These are phyloP conservation scores for Trichoderma citrinoviride DNA, from an alignment of 2,329 filamentous ascomycete genomes.

Conservation along the genomic window DNA sequence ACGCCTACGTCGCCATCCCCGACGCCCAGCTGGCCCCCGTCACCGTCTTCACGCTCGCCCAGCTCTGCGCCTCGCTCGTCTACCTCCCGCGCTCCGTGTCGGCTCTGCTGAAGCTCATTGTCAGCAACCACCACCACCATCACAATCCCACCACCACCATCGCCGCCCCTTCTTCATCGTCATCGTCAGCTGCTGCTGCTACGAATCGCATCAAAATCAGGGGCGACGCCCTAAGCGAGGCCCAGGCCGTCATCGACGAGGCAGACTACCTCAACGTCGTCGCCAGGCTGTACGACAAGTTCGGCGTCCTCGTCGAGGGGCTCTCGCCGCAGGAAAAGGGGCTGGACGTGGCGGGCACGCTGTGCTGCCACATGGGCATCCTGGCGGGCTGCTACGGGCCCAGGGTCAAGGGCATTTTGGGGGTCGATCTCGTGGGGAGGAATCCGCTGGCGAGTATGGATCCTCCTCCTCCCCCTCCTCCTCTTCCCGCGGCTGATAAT, in stretches of 20 bases:
- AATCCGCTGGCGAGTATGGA: background rate
- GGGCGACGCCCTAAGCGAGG: conserved; percentile 4
- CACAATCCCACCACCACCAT: too few species aligned
- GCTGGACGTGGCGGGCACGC: background rate
- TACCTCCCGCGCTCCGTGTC: conserved; percentile 15
- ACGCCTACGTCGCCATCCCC: conserved; percentile 8
- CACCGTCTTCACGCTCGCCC: conserved; percentile 12
- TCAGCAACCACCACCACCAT: background rate
- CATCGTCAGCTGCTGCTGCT: too few species aligned
- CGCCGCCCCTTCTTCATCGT: too few species aligned
- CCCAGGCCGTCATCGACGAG: conserved; percentile 15
- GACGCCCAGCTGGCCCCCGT: conserved; percentile 10
- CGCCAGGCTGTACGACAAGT: conserved; percentile 9
- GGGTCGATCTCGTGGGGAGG: background rate
- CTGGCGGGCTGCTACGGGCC: conserved; percentile 13
- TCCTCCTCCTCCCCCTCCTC: background rate
- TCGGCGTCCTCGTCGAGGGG: conserved; percentile 1
- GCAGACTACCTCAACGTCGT: conserved; percentile 13
- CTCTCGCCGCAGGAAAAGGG: conserved; percentile 1
- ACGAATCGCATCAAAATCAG: background rate
- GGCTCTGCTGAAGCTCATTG: conserved; percentile 4
- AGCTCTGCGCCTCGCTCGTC: conserved; percentile 8
- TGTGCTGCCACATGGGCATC: conserved; percentile 11
- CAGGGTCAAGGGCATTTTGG: background rate
- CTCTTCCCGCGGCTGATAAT: too few species aligned